These are phyloP conservation scores for Aspergillus neotritici DNA, from an alignment of 2,329 filamentous ascomycete species.

Conservation along the genomic window DNA sequence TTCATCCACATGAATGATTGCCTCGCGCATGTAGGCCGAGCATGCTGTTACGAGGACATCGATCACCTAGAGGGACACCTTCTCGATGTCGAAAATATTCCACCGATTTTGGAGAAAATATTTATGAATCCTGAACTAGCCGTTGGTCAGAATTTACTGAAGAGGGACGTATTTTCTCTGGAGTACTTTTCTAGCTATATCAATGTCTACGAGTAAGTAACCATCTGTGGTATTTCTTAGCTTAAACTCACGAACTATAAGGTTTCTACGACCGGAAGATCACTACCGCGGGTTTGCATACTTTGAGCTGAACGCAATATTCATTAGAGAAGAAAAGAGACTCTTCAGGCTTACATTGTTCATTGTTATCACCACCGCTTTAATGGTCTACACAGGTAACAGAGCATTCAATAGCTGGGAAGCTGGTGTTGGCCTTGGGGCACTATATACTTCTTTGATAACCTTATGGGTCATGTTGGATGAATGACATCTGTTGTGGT, in stretches of 20 bases:
- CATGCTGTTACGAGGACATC: background rate
- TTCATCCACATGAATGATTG: too few species aligned
- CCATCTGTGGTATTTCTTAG: too few species aligned
- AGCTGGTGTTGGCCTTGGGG: conserved; percentile 1
- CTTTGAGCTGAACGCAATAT: too few species aligned
- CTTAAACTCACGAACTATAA: too few species aligned
- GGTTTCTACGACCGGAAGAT: too few species aligned
- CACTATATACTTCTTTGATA: conserved; percentile 2
- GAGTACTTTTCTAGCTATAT: background rate
- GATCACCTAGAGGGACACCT: background rate
- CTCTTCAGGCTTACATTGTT: too few species aligned
- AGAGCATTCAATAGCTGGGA: conserved; percentile 1
- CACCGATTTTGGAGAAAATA: background rate
- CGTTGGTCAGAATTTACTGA: conserved; percentile 1
- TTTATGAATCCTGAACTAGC: conserved; percentile 1
- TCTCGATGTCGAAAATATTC: conserved; percentile 2
- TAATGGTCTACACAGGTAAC: background rate
- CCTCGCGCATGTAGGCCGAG: too few species aligned
- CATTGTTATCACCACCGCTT: too few species aligned
- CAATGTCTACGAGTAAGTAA: background rate
- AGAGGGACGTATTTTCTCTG: conserved; percentile 1
- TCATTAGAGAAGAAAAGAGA: too few species aligned
- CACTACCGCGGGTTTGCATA: too few species aligned
- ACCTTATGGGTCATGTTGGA: conserved; percentile 2
- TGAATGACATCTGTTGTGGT: conserved; percentile 2